Conservation (phyloP, 306 rosid species). For the Begonia loranthoides region DNA sequence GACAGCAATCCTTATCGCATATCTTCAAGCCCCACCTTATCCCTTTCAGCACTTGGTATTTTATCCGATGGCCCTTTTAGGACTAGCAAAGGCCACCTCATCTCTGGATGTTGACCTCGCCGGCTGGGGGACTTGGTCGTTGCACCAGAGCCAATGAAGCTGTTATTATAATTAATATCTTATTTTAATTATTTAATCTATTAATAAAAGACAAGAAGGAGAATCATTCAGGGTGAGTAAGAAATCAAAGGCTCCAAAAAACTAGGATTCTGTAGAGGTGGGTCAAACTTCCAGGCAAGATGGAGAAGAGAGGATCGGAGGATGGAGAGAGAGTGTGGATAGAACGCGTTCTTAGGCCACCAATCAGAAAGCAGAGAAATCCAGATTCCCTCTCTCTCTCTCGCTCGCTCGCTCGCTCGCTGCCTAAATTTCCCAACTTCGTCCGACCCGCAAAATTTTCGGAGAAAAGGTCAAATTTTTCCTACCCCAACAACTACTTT, state of each 20-base stretch:
- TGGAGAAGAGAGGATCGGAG: constrained; percentile 4
- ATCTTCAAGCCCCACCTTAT: constrained; percentile 20
- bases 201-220: too few relatives aligned
- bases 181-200: too few relatives aligned
- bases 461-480: neutral
- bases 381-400: constrained; percentile 12
- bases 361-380: constrained; percentile 63
- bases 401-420: neutral
- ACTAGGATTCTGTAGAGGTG: neutral
- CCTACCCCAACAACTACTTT: neutral
- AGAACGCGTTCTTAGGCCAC: constrained; percentile 45
- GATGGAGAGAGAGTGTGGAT: constrained; percentile 53
- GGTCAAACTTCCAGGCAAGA: too few relatives aligned
- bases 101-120: too few relatives aligned
- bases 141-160: too few relatives aligned
- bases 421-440: neutral
- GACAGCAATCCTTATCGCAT: constrained; percentile 20
- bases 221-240: too few relatives aligned
- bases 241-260: too few relatives aligned
- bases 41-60: constrained; percentile 4
- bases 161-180: too few relatives aligned
- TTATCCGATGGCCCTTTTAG: neutral
- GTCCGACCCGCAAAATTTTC: neutral
- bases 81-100: neutral
- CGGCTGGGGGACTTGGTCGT: too few relatives aligned